Base-by-base conservation (phyloP, 345 rosid genomes). In the Camelina neglecta region DNA sequence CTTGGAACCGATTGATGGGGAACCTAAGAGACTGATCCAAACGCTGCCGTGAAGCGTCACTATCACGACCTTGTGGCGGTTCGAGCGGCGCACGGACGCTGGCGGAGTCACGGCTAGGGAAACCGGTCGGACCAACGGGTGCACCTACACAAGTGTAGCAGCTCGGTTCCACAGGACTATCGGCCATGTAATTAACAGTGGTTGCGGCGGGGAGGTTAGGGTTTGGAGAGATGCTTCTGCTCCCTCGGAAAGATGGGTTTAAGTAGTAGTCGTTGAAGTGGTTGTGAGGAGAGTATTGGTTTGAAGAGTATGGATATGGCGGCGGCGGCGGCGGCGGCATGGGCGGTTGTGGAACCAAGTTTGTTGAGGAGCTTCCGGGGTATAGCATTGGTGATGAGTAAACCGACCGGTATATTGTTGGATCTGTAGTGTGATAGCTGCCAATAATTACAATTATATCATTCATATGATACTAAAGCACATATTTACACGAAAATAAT, bases 71-170 rank as follows among this genome's bases (percentile, higher is more conserved):
- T 79, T 79, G 79, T 59, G 86, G 82, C 56, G 81, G 67, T 66
- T 88, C 88, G 62, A 84, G 77, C 48, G 80, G 74, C 7, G 49
- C 50, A 61, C 84, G 81, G 26, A 75, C 64, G 26, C 58, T 71
- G 20, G 26, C 47, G 1, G 74, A 74, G 53, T 77, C 84, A 65
- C 79, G 75, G 12, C 67, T 74, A 4, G 83, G 74, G 51, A 81
- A 79, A 20, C 85, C 83, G 9, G 73, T 60, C 60, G 71, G 87
- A 44, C 82, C 86, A 12, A 86, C 81, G 29, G 93, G 96, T 23
- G 91, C 94, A 58, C 97, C 96, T 58, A 90, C 80, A 87, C 96
- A 92, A 24, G 96, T 81, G 82, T 90, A 88, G 78, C 57, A 88
- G 78, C 57, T 79, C 20, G 83, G 44, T 4, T 74, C 80, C 12